phyloP scores from a whole-genome alignment of 495 filamentous ascomycete genomes.

The Sabuloglossum arenarium region DNA sequence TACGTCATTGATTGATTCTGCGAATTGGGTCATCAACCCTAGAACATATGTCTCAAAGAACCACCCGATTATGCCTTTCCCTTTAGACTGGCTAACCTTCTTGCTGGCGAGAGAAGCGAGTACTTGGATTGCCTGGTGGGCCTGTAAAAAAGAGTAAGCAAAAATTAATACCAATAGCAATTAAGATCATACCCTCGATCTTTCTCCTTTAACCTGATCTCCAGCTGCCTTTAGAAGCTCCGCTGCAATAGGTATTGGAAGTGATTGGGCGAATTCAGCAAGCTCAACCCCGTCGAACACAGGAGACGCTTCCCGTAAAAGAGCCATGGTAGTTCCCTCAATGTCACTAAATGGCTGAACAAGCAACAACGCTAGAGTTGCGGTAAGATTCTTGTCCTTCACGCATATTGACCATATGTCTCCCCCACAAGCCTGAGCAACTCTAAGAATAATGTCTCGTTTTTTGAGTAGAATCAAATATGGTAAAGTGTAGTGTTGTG shows the following conservation, averaged over 20 bases:
- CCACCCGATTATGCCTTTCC: slow-evolving; percentile 31
- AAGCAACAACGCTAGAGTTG: slow-evolving; percentile 61
- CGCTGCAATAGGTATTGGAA: slow-evolving; percentile 52
- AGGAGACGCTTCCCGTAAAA: slow-evolving; percentile 41
- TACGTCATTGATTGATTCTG: slow-evolving; percentile 59
- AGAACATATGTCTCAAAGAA: slow-evolving; percentile 76
- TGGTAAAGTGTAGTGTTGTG: slow-evolving; percentile 68
- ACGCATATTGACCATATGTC: slow-evolving; percentile 37
- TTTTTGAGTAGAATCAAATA: slow-evolving; percentile 63
- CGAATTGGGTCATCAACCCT: slow-evolving; percentile 68
- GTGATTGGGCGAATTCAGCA: slow-evolving; percentile 46
- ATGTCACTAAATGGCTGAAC: slow-evolving; percentile 45
- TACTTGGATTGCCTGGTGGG: slow-evolving; percentile 40
- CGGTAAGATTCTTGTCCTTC: slow-evolving; percentile 48
- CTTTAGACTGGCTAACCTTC: slow-evolving; percentile 19
- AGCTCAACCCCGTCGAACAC: slow-evolving; percentile 45
- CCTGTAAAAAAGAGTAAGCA: slow-evolving; percentile 17
- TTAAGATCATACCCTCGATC: slow-evolving; percentile 25
- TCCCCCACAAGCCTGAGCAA: slow-evolving; percentile 48
- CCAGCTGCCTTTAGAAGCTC: slow-evolving; percentile 69
- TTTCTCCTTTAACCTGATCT: slow-evolving; percentile 41
- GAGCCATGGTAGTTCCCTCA: slow-evolving; percentile 43
- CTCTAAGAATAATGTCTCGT: slow-evolving; percentile 54
- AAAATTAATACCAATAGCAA: neutral
- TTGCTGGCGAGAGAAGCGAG: slow-evolving; percentile 38